Base-by-base conservation (phyloP, 31 red algal genomes). In the Asparagopsis taxiformis region DNA sequence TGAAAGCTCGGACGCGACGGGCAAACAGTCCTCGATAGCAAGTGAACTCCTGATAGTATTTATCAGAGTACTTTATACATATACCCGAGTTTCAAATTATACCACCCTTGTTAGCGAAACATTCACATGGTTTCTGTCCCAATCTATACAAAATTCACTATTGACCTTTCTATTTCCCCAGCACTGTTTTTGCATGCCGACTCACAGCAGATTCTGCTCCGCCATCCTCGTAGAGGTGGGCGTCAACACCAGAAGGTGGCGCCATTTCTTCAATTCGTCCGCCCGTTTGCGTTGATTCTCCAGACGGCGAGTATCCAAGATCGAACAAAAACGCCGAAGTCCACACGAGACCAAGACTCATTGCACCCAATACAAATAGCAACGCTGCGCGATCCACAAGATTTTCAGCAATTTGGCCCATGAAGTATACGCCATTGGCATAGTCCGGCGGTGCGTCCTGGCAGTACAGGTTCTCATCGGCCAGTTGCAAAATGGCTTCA, bases 371-470 rank as follows among this genome's bases (percentile, higher is more conserved):
- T 31, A 65, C 68, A 22, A 68, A 59, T 36, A 80, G 19, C 67
- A 85, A 56, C 24, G 70, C 88, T 11, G 74, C 77, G 31, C 88
- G 88, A 31, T 82, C 81, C 8, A 57, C 79, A 17, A 92, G 53
- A 31, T 70, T 50, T 63, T 77, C 54, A 2, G 77, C 88, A 22
- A 92, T 62, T 34, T 69, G 46, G 9, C 88, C 88, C 61, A 92
- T 51, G 25, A 84, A 79, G 32, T 80, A 70, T 7, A 92, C 67
- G 6, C 32, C 83, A 19, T 78, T 64, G 13, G 54, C 72, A 33
- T 82, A 70, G 2, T 82, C 77, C 17, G 19, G 23, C 20, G 30
- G 30, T 23, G 4, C 32, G 15, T 82, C 77, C 26, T 34, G 48
- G 0, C 1, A 61, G 24, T 70, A 82, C 52, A 82, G 2, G 5